Percentiles rank a stretch among this genome's conserved stretches.
Conservation (phyloP, 2,329 filamentous ascomycete species). For the Ophiocordyceps unilateralis region DNA sequence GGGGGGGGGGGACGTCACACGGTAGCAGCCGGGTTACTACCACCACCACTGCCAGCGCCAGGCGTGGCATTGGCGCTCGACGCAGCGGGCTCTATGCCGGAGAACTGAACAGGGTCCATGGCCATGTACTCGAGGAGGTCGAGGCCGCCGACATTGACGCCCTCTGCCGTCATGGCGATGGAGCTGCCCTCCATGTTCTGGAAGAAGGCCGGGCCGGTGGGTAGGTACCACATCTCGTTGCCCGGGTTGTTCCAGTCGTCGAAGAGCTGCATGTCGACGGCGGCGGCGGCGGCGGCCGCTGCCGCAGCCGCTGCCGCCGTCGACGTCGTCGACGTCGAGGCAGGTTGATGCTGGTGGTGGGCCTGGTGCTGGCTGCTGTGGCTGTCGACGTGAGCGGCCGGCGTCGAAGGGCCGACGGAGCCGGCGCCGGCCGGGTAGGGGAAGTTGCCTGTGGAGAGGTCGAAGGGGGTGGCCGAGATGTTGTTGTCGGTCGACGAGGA, state of each 20-base stretch:
- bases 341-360: neutral
- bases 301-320: neutral
- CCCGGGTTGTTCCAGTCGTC: conserved; percentile 37
- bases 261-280: conserved; percentile 25
- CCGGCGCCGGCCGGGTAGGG: conserved; percentile 29
- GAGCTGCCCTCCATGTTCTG: conserved; percentile 44
- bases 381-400: conserved; percentile 22
- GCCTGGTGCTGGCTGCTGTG: neutral
- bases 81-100: conserved; percentile 11
- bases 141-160: conserved; percentile 47
- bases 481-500: conserved; percentile 25
- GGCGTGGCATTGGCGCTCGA: neutral
- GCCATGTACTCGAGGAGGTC: conserved; percentile 53
- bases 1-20: neutral
- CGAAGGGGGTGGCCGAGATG: conserved; percentile 47
- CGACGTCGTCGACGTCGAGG: neutral
- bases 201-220: conserved; percentile 45
- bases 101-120: conserved; percentile 32
- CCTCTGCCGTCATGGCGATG: conserved; percentile 50
- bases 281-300: conserved; percentile 4
- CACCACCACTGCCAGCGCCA: neutral
- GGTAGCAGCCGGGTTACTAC: neutral
- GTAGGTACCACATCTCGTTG: conserved; percentile 51
- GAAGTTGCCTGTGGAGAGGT: conserved; percentile 36
- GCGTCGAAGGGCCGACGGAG: conserved; percentile 32